Conservation (phyloP, 2,329 filamentous ascomycete species). For the Verticillium nonalfalfae region DNA sequence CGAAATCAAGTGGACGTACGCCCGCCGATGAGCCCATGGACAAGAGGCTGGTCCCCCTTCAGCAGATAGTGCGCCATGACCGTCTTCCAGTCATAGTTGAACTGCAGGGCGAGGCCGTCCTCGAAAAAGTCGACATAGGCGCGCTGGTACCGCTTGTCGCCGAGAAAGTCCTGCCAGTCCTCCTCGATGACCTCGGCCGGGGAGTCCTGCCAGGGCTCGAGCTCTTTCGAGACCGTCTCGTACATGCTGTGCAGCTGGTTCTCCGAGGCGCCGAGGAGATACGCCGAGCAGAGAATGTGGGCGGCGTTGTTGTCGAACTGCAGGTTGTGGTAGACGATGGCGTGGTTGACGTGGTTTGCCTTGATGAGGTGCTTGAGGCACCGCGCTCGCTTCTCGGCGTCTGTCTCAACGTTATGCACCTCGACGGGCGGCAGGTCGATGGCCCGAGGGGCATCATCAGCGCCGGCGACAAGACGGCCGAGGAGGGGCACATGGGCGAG, state of each 20-base stretch:
- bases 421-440: conserved; percentile 62
- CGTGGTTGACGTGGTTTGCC: conserved; percentile 86
- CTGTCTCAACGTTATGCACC: conserved; percentile 73
- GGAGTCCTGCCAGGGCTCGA: conserved; percentile 78
- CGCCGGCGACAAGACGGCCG: conserved; percentile 25
- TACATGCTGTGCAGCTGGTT: conserved; percentile 75
- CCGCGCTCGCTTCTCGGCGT: conserved; percentile 70
- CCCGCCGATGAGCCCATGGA: conserved; percentile 73
- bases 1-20: conserved; percentile 45
- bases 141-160: conserved; percentile 74
- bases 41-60: conserved; percentile 64
- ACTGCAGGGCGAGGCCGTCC: conserved; percentile 69
- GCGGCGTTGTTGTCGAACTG: conserved; percentile 77
- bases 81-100: conserved; percentile 77
- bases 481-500: conserved; percentile 35
- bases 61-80: conserved; percentile 75
- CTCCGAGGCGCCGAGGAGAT: conserved; percentile 70
- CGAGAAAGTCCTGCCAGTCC: conserved; percentile 84
- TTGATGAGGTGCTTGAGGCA: conserved; percentile 86
- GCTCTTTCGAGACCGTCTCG: conserved; percentile 62
- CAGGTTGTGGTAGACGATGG: conserved; percentile 71
- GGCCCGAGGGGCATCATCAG: conserved; percentile 13
- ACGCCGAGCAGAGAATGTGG: conserved; percentile 79
- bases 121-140: conserved; percentile 95
- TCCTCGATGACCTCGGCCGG: conserved; percentile 75